These are phyloP conservation scores for Ceratorhiza oryzae-sativae DNA, from an alignment of 1,284 basidiomycete genomes.

Conservation along the genomic window DNA sequence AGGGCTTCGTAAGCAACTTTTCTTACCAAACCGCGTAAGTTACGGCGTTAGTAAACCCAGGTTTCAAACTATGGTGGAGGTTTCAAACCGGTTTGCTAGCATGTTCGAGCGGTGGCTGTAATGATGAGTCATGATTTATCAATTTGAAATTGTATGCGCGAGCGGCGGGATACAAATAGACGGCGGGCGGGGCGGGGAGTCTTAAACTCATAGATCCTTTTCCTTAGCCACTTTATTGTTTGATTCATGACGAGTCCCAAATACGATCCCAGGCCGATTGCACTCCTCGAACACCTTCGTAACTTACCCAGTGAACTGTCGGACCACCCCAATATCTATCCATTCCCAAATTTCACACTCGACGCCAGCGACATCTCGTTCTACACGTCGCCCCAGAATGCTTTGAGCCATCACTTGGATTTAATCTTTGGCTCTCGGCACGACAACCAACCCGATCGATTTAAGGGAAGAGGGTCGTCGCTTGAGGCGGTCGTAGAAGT, in stretches of 20 bases:
- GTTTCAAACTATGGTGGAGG: too few species aligned
- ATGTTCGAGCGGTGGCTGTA: too few species aligned
- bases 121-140: too few species aligned
- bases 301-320: not conserved
- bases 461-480: not conserved
- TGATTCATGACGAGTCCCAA: not conserved
- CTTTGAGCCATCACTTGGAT: not conserved
- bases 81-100: too few species aligned
- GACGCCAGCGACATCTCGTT: not conserved
- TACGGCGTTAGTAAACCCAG: too few species aligned
- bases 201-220: too few species aligned
- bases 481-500: not conserved
- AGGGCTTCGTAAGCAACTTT: too few species aligned
- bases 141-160: too few species aligned
- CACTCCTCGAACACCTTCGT: not conserved
- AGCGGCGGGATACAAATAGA: too few species aligned
- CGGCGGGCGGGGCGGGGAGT: too few species aligned
- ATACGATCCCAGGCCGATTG: not conserved
- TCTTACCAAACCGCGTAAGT: too few species aligned
- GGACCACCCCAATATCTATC: constrained; percentile 4
- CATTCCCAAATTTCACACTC: not conserved
- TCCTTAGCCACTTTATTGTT: too few species aligned
- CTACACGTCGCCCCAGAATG: not conserved
- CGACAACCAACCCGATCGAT: not conserved
- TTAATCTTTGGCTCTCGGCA: not conserved